phyloP scores from a whole-genome alignment of 179 eudicot genomes.

The Nepenthes alata region DNA sequence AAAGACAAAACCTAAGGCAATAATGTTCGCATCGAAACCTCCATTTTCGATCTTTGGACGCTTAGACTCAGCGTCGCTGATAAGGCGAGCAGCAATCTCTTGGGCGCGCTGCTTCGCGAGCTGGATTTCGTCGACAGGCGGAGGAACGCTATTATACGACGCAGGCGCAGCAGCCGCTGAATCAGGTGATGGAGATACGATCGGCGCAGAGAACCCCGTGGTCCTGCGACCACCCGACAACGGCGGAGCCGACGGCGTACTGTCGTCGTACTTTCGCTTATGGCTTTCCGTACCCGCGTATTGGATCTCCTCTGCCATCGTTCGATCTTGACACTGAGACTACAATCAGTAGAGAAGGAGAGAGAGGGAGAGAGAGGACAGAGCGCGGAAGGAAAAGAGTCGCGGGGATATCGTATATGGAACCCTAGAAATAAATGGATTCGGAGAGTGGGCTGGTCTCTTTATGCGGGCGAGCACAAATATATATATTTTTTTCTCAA shows the following conservation, averaged over 20 bases:
- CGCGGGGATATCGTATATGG: too few relatives aligned
- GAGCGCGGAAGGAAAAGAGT: too few relatives aligned
- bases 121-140: conserved; percentile 38
- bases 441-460: too few relatives aligned
- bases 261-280: conserved; percentile 78
- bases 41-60: conserved; percentile 58
- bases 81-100: conserved; percentile 58
- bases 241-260: conserved; percentile 33
- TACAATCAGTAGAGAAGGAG: neutral
- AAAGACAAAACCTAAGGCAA: conserved; percentile 8
- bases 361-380: too few relatives aligned
- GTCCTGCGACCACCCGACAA: conserved; percentile 25
- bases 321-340: too few relatives aligned
- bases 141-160: conserved; percentile 40
- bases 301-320: conserved; percentile 65
- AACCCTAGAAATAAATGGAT: too few relatives aligned
- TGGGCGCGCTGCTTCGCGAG: conserved; percentile 56
- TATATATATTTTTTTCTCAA: too few relatives aligned
- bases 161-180: conserved; percentile 14
- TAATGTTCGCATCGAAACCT: conserved; percentile 8
- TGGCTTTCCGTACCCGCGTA: conserved; percentile 31
- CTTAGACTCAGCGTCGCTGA: conserved; percentile 39
- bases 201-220: conserved; percentile 54
- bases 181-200: conserved; percentile 23
- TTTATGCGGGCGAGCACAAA: too few relatives aligned